Evolutionary conservation across 2,329 filamentous ascomycete genomes (phyloP).

Genomic region (Penicillium italicum): DNA sequence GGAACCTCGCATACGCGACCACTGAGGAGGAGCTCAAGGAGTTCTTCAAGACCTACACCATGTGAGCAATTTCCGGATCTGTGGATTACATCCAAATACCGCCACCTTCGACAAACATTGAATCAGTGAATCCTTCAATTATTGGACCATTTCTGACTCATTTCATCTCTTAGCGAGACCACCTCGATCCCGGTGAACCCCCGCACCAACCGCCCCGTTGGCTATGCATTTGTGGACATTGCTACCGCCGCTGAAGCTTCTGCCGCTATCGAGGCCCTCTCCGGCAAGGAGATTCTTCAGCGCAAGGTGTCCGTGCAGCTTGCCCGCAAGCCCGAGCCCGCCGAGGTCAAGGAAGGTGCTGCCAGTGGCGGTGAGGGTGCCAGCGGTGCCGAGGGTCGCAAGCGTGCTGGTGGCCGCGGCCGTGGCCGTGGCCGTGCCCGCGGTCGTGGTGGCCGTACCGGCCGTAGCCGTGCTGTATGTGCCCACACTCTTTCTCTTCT

Average conservation of each 20-base stretch:
- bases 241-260: slow-evolving; percentile 92
- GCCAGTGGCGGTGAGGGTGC: slow-evolving; percentile 70
- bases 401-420: slow-evolving; percentile 59
- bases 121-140: neutral
- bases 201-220: slow-evolving; percentile 95
- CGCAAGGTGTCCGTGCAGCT: slow-evolving; percentile 99
- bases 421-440: slow-evolving; percentile 63
- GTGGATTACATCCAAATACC: neutral
- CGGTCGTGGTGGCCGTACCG: slow-evolving; percentile 65
- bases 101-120: neutral
- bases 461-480: slow-evolving; percentile 58
- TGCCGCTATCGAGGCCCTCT: slow-evolving; percentile 90
- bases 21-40: slow-evolving; percentile 99
- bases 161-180: slow-evolving; percentile 67
- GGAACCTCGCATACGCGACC: slow-evolving; percentile 99
- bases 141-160: slow-evolving; percentile 35
- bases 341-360: slow-evolving; percentile 72
- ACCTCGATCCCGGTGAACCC: slow-evolving; percentile 99
- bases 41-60: slow-evolving; percentile 99
- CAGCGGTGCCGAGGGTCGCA: slow-evolving; percentile 63
- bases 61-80: slow-evolving; percentile 63
- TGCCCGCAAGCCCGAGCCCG: slow-evolving; percentile 90
- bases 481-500: neutral
- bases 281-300: slow-evolving; percentile 95
- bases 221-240: slow-evolving; percentile 98